phyloP scores from a whole-genome alignment of 345 rosid genomes.

The Euphorbia peplus region DNA sequence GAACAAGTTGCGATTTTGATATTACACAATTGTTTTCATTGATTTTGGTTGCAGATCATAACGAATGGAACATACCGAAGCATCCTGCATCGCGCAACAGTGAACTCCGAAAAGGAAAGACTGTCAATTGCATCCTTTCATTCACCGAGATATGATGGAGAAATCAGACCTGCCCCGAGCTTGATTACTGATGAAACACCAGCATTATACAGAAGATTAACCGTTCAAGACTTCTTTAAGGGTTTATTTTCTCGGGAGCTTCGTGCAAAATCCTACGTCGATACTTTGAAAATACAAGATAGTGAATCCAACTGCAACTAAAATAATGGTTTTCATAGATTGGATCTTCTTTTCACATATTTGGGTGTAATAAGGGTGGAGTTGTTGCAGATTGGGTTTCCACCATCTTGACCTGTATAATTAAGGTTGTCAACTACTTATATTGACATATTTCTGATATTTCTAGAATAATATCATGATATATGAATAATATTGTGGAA shows the following conservation, averaged over 20 bases:
- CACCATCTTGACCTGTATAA: no score
- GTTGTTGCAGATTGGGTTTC: no score
- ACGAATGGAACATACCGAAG: conserved; percentile 45
- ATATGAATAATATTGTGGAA: no score
- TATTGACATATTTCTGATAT: no score
- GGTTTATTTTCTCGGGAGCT: conserved; percentile 43
- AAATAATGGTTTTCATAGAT: no score
- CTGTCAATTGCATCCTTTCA: conserved; percentile 45
- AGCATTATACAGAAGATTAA: conserved; percentile 28
- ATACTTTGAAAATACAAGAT: conserved; percentile 25
- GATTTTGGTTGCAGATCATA: conserved; percentile 29
- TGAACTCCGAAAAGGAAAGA: conserved; percentile 40
- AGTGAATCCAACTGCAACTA: no score
- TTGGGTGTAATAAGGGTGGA: no score
- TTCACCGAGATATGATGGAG: conserved; percentile 24
- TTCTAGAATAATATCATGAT: no score
- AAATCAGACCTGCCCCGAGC: conserved; percentile 44
- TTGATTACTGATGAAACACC: conserved; percentile 30
- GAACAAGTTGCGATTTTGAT: no score
- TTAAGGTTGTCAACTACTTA: no score
- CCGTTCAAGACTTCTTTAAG: conserved; percentile 35
- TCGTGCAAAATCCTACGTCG: conserved; percentile 37
- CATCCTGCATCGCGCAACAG: conserved; percentile 46
- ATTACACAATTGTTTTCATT: not conserved
- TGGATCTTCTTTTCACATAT: no score